phyloP scores from a whole-genome alignment of 2,329 filamentous ascomycete species.

The Emydomyces testavorans region DNA sequence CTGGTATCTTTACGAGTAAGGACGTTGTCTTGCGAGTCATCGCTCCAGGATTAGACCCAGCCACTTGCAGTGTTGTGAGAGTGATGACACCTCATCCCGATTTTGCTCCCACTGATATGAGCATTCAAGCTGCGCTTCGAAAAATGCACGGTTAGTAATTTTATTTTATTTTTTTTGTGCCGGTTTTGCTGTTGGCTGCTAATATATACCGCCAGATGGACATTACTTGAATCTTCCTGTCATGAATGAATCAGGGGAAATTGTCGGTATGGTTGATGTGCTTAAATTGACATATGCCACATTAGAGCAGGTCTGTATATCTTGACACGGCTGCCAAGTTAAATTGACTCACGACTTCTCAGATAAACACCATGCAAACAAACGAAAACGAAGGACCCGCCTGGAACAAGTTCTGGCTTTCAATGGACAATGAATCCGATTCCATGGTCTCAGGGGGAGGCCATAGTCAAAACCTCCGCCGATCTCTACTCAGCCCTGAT shows the following conservation, averaged over 20 bases:
- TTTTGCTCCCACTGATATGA: constrained; percentile 98
- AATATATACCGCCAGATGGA: constrained; percentile 53
- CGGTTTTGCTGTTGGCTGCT: constrained; percentile 10
- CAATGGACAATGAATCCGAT: constrained; percentile 85
- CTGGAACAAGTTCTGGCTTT: constrained; percentile 99
- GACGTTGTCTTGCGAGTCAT: constrained; percentile 97
- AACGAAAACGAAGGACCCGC: constrained; percentile 86
- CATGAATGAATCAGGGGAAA: constrained; percentile 94
- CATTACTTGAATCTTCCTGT: constrained; percentile 97
- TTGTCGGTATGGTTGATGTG: constrained; percentile 98
- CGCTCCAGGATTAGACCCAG: constrained; percentile 84
- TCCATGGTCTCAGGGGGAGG: constrained; percentile 91
- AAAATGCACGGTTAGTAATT: constrained; percentile 99
- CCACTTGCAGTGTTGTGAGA: constrained; percentile 90
- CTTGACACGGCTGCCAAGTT: not conserved
- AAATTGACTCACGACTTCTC: not conserved
- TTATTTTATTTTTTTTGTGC: constrained; percentile 37
- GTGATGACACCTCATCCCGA: constrained; percentile 99
- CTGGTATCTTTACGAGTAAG: constrained; percentile 98
- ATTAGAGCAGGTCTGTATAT: constrained; percentile 64
- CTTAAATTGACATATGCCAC: constrained; percentile 97
- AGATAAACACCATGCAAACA: constrained; percentile 82
- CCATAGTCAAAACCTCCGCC: constrained; percentile 54
- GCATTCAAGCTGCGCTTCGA: constrained; percentile 88
- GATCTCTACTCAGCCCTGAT: constrained; percentile 75